Conservation (phyloP, 1,139 yeast genomes). For the Lodderomyces metapsilosis region DNA sequence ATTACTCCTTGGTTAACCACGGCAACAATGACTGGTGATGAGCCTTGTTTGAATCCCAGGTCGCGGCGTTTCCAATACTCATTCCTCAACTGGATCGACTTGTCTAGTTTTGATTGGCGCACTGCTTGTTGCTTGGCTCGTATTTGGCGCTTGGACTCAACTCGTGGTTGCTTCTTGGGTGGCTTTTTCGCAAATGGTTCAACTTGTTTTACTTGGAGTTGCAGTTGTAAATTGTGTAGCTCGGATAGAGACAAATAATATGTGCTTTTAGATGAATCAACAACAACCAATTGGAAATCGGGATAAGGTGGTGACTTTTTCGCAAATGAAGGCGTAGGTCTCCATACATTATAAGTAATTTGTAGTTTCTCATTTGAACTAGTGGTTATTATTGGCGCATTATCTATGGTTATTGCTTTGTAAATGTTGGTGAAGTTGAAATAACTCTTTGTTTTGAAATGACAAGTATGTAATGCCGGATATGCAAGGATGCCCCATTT, state of each 20-base stretch:
- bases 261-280: conserved; percentile 44
- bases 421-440: conserved; percentile 39
- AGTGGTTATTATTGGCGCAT: conserved; percentile 15
- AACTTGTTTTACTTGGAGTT: conserved; percentile 9
- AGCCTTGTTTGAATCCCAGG: conserved; percentile 41
- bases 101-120: conserved; percentile 27
- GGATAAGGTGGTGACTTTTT: conserved; percentile 72
- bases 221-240: conserved; percentile 31
- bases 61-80: conserved; percentile 29
- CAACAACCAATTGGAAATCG: conserved; percentile 69
- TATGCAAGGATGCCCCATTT: conserved; percentile 14
- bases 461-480: conserved; percentile 16
- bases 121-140: conserved; percentile 24
- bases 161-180: conserved; percentile 15
- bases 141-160: conserved; percentile 20
- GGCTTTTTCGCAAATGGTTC: conserved; percentile 6
- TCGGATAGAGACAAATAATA: conserved; percentile 53
- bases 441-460: conserved; percentile 29
- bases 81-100: conserved; percentile 23
- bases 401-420: conserved; percentile 34
- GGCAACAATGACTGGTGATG: conserved; percentile 52
- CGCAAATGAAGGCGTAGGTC: conserved; percentile 69
- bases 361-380: conserved; percentile 8
- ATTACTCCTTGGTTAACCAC: conserved; percentile 71
- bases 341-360: conserved; percentile 73